Evolutionary conservation across 1,284 basidiomycete species (phyloP).

Genomic region (Ganoderma leucocontextum): DNA sequence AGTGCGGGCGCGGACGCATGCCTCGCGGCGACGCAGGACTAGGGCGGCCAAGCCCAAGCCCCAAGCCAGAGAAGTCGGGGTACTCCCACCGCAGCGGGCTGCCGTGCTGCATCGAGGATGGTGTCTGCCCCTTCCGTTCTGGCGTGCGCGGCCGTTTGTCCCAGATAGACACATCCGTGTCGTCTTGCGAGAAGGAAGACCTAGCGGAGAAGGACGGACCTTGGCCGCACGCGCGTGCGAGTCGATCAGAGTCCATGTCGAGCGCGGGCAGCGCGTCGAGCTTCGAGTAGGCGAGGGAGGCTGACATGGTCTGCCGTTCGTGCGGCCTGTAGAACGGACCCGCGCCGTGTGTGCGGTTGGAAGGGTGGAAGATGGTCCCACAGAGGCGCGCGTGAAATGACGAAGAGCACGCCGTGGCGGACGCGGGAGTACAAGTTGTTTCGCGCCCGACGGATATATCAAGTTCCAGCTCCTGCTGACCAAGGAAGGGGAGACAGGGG

Average conservation of each 20-base stretch:
- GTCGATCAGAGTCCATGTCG: conserved; percentile 41
- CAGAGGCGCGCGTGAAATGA: neutral
- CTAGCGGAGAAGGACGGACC: conserved; percentile 27
- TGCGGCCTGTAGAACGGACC: conserved; percentile 1
- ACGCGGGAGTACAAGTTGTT: neutral
- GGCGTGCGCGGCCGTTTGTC: neutral
- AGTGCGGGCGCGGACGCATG: conserved; percentile 26
- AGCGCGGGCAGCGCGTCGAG: conserved; percentile 22
- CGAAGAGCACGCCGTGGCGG: neutral
- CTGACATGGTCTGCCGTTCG: conserved; percentile 9
- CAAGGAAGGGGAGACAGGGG: conserved; percentile 2
- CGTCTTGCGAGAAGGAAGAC: conserved; percentile 5
- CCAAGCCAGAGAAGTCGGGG: conserved; percentile 8
- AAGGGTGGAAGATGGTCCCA: conserved; percentile 1
- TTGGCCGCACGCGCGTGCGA: conserved; percentile 42
- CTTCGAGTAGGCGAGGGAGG: conserved; percentile 20
- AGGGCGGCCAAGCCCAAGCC: neutral
- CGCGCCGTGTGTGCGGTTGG: conserved; percentile 9
- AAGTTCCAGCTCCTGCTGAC: neutral
- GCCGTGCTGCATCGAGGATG: neutral
- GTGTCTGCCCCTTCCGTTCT: neutral
- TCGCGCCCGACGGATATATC: neutral
- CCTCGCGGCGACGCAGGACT: conserved; percentile 4
- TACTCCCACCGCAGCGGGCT: conserved; percentile 12
- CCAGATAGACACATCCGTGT: neutral